Evolutionary conservation across 208 protist species (phyloP), one percentile per base, ranked within the genome.

Genomic region (Acanthamoeba triangularis): DNA sequence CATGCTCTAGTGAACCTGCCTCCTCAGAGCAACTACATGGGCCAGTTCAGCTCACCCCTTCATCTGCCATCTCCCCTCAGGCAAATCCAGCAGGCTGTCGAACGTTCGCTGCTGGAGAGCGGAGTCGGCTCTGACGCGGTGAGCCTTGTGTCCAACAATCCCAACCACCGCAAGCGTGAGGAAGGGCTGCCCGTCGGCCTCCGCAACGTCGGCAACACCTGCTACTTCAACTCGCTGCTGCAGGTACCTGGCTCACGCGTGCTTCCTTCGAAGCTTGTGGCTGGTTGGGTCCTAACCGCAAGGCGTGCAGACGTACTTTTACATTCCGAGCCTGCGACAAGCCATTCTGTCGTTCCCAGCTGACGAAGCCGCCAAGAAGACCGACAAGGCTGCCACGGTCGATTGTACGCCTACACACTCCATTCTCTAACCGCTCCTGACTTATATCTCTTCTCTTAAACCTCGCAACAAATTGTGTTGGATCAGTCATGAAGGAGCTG

Each of bases 141-240:
- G 28, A 35, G 59, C 87, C 33, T 74, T 6, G 41, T 93, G 13
- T 93, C 87, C 25, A 93, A 93, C 37, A 93, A 93, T 54, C 87
- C 87, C n/a, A 93, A 93, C 87, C 87, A 93, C 28, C 33, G 87
- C 20, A 93, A 93, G 61, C 74, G 94, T 20, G 84, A 95, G 23
- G 54, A 88, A 10, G 94, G 94, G 8, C 20, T 95, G 49, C 90
- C 94, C 37, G 88, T 95, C 11, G 94, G 94, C 0, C 54, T 95
- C 11, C 41, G 92, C 25, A 95, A 95, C 47, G 74, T 95, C 8
- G 94, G 94, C 47, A 95, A 95, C 94, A 82, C 88, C 5, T 95
- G 94, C 87, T 95, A 95, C 87, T 95, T 95, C 87, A 95, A 95
- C 90, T 95, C 94, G 10, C 63, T 95, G 11, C 94, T 95, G n/a